These are phyloP conservation scores for Panellus pusillus DNA, from an alignment of 768 basidiomycete species.

Conservation along the genomic window DNA sequence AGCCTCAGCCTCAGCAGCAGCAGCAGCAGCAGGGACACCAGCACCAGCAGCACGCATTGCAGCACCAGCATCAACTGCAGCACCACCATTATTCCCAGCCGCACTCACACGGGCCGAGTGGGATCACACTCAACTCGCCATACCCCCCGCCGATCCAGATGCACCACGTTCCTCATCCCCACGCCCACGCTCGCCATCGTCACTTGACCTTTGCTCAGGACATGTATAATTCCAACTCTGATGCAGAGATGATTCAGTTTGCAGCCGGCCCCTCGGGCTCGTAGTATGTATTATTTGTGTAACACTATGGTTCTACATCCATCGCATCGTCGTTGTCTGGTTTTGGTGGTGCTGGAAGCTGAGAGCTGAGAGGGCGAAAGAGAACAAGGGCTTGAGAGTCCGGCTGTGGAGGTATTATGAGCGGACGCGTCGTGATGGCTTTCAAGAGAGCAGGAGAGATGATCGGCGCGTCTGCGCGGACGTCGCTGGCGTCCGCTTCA, in stretches of 20 bases:
- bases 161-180: slow-evolving; percentile 81
- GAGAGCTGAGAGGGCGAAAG: slow-evolving; percentile 42
- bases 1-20: slow-evolving; percentile 3
- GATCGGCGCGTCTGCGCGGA: slow-evolving; percentile 27
- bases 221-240: slow-evolving; percentile 37
- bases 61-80: slow-evolving; percentile 4
- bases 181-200: slow-evolving; percentile 74
- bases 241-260: slow-evolving; percentile 48
- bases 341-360: slow-evolving; percentile 15
- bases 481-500: slow-evolving; percentile 38
- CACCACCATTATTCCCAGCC: slow-evolving; percentile 3
- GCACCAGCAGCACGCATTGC: slow-evolving; percentile 6
- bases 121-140: slow-evolving; percentile 56
- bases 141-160: slow-evolving; percentile 56
- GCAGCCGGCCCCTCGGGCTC: slow-evolving; percentile 35
- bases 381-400: slow-evolving; percentile 54
- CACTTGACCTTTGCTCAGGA: slow-evolving; percentile 47
- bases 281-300: slow-evolving; percentile 20
- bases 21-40: slow-evolving; percentile 4
- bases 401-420: slow-evolving; percentile 19
- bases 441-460: slow-evolving; percentile 49
- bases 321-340: slow-evolving; percentile 44
- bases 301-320: slow-evolving; percentile 45
- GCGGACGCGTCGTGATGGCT: slow-evolving; percentile 38
- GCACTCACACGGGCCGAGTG: slow-evolving; percentile 17